Evolutionary conservation across 2,329 filamentous ascomycete species (phyloP).

Genomic region (Aspergillus fumigatiaffinis): DNA sequence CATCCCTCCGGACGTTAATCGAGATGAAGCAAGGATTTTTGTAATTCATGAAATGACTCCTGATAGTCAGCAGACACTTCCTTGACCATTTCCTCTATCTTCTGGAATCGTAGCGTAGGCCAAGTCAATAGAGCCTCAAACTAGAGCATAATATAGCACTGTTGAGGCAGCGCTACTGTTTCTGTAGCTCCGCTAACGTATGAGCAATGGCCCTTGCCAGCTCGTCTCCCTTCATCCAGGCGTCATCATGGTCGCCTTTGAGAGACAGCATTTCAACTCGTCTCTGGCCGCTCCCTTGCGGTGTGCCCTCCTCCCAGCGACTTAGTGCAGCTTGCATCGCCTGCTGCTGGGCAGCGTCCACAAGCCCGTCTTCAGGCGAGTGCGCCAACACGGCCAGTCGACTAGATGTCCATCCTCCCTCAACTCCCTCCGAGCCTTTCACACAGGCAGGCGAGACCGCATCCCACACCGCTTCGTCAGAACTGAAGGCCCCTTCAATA

Average conservation of each 20-base stretch:
- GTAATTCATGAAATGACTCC: not conserved
- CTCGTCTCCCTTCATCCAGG: constrained; percentile 39
- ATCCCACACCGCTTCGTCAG: constrained; percentile 35
- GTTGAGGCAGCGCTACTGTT: constrained; percentile 12
- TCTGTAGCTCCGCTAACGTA: constrained; percentile 27
- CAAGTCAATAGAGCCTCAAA: not conserved
- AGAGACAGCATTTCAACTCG: constrained; percentile 37
- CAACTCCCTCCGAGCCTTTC: constrained; percentile 24
- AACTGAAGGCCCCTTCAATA: constrained; percentile 42
- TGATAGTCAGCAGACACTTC: not conserved
- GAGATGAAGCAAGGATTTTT: not conserved
- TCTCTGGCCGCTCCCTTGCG: constrained; percentile 32
- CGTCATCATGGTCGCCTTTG: constrained; percentile 38
- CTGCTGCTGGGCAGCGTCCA: constrained; percentile 36
- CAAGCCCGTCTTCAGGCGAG: constrained; percentile 40
- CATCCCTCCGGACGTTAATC: constrained; percentile 6
- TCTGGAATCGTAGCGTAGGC: not conserved
- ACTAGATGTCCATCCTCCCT: constrained; percentile 32
- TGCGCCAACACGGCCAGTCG: constrained; percentile 38
- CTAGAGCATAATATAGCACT: not conserved
- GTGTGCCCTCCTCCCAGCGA: constrained; percentile 37
- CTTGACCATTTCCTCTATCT: constrained; percentile 4
- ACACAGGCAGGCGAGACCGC: constrained; percentile 37
- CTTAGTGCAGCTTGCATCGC: constrained; percentile 50
- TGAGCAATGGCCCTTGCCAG: constrained; percentile 35